Evolutionary conservation across 2,329 filamentous ascomycete species (phyloP), one percentile per base, ranked within the genome.

Genomic region (Lachnellula suecica): DNA sequence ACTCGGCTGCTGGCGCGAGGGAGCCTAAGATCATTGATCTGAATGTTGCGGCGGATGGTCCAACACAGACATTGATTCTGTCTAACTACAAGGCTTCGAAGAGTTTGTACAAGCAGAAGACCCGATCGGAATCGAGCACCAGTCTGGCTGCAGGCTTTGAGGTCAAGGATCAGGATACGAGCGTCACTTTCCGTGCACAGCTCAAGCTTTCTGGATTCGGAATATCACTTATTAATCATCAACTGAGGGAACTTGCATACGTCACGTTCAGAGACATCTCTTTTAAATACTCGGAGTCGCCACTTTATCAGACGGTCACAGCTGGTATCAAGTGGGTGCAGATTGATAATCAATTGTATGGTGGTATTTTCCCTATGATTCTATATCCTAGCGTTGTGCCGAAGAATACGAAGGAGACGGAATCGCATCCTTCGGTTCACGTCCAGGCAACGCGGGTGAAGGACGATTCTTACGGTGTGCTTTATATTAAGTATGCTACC

Each of bases 401-500:
- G 0, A 97, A 97, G 79, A 94, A 91, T 59, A 91, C 91, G 2
- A 31, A 94, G 66, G 94, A 99, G 70, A 94, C 96, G 68, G 94
- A 97, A 59, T 88, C 92, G 1, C 94, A 97, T 71, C 94, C 94
- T 0, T 97, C 95, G 49, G 83, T 99, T 67, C 92, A 97, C 64
- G 85, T 87, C 13, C 93, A 92, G 79, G 79, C 97, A 49, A 97
- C 93, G 10, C 83, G 91, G 25, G 93, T 99, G 69, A 99, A 99
- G 74, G 94, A 99, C 65, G 93, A 99, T 66, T 96, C 92, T 1
- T 99, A 97, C 66, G 94, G 94, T 64, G 94, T 99, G 20, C 76
- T 97, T 9, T 99, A 99, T 72, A 92, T 99, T 79, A 99, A 99
- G 71, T 99, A 99, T 70, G 93, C 94, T 20, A 96, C 93, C 0